phyloP scores from a whole-genome alignment of 495 filamentous ascomycete species.

The Xylaria venustula region DNA sequence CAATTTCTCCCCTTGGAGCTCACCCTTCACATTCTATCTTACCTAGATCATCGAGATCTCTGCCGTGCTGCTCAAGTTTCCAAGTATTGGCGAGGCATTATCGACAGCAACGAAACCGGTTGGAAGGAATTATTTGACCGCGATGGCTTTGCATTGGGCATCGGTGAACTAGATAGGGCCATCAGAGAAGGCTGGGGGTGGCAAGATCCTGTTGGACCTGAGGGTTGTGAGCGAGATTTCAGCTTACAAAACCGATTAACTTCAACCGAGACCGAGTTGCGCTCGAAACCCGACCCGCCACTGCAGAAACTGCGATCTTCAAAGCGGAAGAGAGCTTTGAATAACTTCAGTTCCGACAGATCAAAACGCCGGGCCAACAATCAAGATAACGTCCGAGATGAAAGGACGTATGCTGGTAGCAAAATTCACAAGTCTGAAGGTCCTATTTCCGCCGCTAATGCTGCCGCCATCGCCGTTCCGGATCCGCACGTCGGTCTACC shows the following conservation, averaged over 20 bases:
- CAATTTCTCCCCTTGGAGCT: constrained; percentile 81
- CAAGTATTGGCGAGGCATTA: constrained; percentile 84
- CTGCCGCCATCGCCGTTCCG: constrained; percentile 76
- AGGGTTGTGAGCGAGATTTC: constrained; percentile 79
- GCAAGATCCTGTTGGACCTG: constrained; percentile 76
- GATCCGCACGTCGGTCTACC: constrained; percentile 78
- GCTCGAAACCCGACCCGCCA: constrained; percentile 35
- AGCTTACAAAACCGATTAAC: constrained; percentile 49
- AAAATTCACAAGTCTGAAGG: constrained; percentile 62
- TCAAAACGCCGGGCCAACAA: constrained; percentile 53
- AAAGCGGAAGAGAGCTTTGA: constrained; percentile 44
- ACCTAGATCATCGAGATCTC: constrained; percentile 82
- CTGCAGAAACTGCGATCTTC: constrained; percentile 34
- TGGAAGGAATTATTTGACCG: constrained; percentile 92
- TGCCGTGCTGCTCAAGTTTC: constrained; percentile 93
- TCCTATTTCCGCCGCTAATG: constrained; percentile 80
- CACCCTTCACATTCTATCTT: constrained; percentile 80
- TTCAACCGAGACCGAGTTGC: constrained; percentile 50
- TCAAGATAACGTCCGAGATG: constrained; percentile 40
- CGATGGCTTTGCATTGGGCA: constrained; percentile 75
- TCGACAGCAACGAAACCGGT: constrained; percentile 88
- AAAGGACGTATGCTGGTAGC: constrained; percentile 27
- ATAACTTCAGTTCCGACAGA: constrained; percentile 42
- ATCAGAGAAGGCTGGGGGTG: constrained; percentile 98
- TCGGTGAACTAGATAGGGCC: constrained; percentile 81